A percentile compares a stretch with the other conserved stretches of the same genome.
phyloP scores from a whole-genome alignment of 345 rosid genomes.

The Cochlearia excelsa region DNA sequence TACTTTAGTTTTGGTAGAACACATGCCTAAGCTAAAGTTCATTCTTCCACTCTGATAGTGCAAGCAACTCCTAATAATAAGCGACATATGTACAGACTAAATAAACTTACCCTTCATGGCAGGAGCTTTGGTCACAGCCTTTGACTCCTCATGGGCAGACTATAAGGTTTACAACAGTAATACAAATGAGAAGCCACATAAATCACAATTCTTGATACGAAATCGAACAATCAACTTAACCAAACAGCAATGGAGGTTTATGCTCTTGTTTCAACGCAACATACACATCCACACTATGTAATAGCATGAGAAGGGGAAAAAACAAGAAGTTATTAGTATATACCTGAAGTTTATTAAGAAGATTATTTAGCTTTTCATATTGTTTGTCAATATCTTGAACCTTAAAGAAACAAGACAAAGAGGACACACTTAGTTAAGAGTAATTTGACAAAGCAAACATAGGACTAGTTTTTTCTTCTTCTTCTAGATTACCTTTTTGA shows the following conservation, averaged over 20 bases:
- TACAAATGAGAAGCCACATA: slow-evolving; percentile 15
- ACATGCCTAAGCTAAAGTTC: slow-evolving; percentile 11
- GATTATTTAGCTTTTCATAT: slow-evolving; percentile 71
- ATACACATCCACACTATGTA: background rate
- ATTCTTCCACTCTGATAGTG: slow-evolving; percentile 4
- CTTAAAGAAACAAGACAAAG: slow-evolving; percentile 39
- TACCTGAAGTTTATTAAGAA: slow-evolving; percentile 90
- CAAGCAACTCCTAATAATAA: slow-evolving; percentile 8
- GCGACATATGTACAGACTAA: background rate
- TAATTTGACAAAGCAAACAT: background rate
- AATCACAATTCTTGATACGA: background rate
- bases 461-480: background rate
- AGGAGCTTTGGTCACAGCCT: slow-evolving; percentile 87
- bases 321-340: background rate
- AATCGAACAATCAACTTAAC: slow-evolving; percentile 5
- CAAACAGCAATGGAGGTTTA: slow-evolving; percentile 11
- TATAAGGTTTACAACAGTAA: slow-evolving; percentile 23
- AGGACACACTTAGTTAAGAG: slow-evolving; percentile 9
- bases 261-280: background rate
- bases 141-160: slow-evolving; percentile 96
- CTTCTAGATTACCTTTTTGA: slow-evolving; percentile 59
- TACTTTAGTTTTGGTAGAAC: background rate
- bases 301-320: too few relatives aligned
- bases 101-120: slow-evolving; percentile 72
- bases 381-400: slow-evolving; percentile 90